Percentiles rank a stretch among this genome's conserved stretches.
Conservation (phyloP, 345 rosid species). For the Heritiera littoralis region DNA sequence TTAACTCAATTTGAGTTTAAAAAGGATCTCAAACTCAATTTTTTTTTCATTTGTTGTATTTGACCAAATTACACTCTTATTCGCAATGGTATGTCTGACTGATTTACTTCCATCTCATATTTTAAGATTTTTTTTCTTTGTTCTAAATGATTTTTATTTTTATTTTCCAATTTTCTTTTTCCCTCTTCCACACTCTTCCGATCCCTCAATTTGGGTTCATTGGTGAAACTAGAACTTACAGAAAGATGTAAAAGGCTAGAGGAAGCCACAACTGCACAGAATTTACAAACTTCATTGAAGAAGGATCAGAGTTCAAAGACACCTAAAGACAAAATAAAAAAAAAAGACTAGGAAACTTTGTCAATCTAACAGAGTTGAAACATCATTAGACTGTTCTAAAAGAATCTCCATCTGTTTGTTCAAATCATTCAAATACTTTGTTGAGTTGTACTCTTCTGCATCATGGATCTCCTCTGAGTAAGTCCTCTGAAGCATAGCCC, state of each 20-base stretch:
- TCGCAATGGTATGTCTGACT: too few relatives aligned
- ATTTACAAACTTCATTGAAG: not conserved
- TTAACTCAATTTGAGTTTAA: too few relatives aligned
- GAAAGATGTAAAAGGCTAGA: not conserved
- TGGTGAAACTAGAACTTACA: not conserved
- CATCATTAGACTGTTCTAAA: slow-evolving; percentile 27
- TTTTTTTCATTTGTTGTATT: too few relatives aligned
- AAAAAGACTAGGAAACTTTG: not conserved
- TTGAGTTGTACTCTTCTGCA: slow-evolving; percentile 73
- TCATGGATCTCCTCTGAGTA: slow-evolving; percentile 70
- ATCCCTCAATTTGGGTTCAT: not conserved
- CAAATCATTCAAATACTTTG: slow-evolving; percentile 56
- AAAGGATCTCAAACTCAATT: too few relatives aligned
- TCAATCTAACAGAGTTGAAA: not conserved
- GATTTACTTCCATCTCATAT: too few relatives aligned
- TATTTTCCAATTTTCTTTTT: too few relatives aligned
- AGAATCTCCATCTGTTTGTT: slow-evolving; percentile 62
- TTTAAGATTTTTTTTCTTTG: too few relatives aligned
- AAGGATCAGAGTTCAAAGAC: not conserved
- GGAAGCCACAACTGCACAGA: not conserved
- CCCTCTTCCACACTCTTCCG: not conserved
- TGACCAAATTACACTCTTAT: too few relatives aligned
- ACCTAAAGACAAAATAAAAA: not conserved
- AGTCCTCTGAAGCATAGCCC: slow-evolving; percentile 48
- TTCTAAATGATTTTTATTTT: not conserved